Base-by-base conservation (phyloP, 805 yeast species). In the Grigorovia transvaalensis region DNA sequence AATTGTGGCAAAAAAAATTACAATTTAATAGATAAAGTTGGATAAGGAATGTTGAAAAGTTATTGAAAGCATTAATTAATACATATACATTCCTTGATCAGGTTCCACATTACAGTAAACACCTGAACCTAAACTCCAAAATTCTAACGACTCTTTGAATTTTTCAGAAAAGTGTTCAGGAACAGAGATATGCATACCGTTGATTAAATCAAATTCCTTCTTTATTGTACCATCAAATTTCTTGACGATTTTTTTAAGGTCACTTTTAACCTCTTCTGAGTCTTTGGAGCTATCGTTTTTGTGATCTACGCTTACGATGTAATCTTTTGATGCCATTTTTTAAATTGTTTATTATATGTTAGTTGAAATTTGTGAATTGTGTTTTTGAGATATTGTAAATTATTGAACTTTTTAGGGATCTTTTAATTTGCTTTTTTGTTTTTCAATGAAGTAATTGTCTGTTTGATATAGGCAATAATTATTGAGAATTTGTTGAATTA, bases 151-250 rank as follows among this genome's bases (percentile, higher is more conserved):
- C 1, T 49, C 45, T n/a, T 51, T 33, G 8, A 54, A 45, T 19
- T 19, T 35, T 17, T 44, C 13, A 35, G 30, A 42, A 12, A 50
- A 45, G 8, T 40, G 33, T 17, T 27, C 35, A 19, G 45, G 45
- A n/a, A 54, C 44, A 13, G 47, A 50, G 13, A 51, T 47, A 30
- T 51, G 49, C 44, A 77, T 63, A 12, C 76, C 67, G 2, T 72
- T 17, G 15, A 38, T 13, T 13, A 38, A 15, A 7, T 8, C 17
- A 62, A 75, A 77, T 53, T 76, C 79, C 55, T 75, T 76, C 17
- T 73, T 72, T 47, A 78, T 70, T 17, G 55, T 57, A 4, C 78
- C 81, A 8, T 79, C 80, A 8, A 73, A 53, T 12, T 61, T 58
- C 43, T 62, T 56, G 29, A 77, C 66, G 35, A 66, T 57, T 12